These are phyloP conservation scores for Fusarium sp. DNA, from an alignment of 2,329 filamentous ascomycete genomes.

Conservation along the genomic window DNA sequence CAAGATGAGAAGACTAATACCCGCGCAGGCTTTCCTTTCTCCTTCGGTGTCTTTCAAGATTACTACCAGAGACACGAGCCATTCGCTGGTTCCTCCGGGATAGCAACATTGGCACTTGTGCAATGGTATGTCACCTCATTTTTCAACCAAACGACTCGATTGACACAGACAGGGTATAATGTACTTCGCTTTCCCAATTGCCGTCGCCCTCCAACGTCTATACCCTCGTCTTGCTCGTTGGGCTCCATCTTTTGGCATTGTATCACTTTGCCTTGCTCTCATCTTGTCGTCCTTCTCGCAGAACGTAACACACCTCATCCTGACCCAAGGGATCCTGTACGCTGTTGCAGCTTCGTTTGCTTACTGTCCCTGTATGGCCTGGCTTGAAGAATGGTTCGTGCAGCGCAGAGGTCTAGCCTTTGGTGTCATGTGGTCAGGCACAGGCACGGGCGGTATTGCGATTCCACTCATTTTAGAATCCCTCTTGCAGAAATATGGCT, in stretches of 20 bases:
- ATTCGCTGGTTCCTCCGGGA: conserved; percentile 67
- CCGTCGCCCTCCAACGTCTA: no score
- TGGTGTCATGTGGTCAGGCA: conserved; percentile 73
- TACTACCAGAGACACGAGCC: conserved; percentile 74
- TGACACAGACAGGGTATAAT: conserved; percentile 61
- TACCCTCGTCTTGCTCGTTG: no score
- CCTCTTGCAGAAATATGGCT: conserved; percentile 65
- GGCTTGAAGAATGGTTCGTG: conserved; percentile 75
- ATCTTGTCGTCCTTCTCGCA: conserved; percentile 51
- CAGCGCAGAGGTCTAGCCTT: conserved; percentile 70
- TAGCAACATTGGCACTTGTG: conserved; percentile 76
- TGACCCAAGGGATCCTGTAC: conserved; percentile 73
- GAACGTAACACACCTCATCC: conserved; percentile 65
- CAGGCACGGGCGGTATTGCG: conserved; percentile 65
- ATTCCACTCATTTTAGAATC: conserved; percentile 65
- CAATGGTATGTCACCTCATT: conserved; percentile 62
- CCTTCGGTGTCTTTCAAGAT: conserved; percentile 79
- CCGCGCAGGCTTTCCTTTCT: conserved; percentile 72
- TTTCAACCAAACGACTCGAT: no score
- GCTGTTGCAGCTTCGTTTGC: conserved; percentile 69
- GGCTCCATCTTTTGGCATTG: no score
- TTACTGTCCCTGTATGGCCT: conserved; percentile 70
- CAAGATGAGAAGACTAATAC: neutral
- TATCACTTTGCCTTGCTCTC: neutral
- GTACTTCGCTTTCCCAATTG: conserved; percentile 60